These are phyloP conservation scores for Aspergillus unguis DNA, from an alignment of 2,329 filamentous ascomycete genomes.

Conservation along the genomic window DNA sequence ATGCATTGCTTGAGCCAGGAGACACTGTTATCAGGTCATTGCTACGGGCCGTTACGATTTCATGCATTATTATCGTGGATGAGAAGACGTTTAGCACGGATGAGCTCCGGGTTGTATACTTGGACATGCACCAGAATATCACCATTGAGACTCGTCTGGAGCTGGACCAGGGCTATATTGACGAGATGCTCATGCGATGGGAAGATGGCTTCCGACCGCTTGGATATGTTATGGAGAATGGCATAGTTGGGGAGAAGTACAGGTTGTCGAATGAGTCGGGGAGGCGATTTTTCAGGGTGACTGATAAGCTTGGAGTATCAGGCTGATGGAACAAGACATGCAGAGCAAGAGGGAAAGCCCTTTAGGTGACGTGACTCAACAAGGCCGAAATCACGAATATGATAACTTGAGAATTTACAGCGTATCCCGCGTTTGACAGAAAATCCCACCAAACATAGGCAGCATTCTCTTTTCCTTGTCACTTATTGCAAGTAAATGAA, in stretches of 20 bases:
- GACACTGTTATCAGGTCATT: background rate
- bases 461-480: too few relatives aligned
- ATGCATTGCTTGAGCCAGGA: background rate
- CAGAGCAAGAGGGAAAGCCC: background rate
- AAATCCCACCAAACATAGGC: too few relatives aligned
- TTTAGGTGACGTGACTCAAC: too few relatives aligned
- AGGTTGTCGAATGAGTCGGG: background rate
- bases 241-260: conserved; percentile 7
- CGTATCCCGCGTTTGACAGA: too few relatives aligned
- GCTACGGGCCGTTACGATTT: background rate
- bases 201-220: background rate
- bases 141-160: background rate
- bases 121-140: background rate
- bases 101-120: background rate
- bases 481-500: too few relatives aligned
- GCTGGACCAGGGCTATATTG: background rate
- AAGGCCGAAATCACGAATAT: too few relatives aligned
- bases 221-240: background rate
- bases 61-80: background rate
- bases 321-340: background rate
- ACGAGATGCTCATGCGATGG: conserved; percentile 1
- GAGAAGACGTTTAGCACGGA: background rate
- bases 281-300: conserved; percentile 1
- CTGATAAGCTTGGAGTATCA: background rate
- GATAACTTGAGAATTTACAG: too few relatives aligned